phyloP scores from a whole-genome alignment of 129 eudicot species.

The Flaveria robusta region DNA sequence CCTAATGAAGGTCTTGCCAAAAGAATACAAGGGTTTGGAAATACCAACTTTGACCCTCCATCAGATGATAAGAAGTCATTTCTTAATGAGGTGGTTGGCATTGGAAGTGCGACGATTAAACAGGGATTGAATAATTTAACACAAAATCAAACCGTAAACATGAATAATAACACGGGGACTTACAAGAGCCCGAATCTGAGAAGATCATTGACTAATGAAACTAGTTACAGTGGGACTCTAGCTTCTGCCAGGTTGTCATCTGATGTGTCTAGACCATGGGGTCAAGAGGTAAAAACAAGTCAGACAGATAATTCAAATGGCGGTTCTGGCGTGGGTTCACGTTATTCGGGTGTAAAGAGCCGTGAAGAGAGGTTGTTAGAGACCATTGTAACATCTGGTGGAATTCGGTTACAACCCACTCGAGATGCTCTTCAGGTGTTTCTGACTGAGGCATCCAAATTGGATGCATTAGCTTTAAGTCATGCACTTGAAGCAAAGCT shows the following conservation, averaged over 20 bases:
- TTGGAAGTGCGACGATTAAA: conserved; percentile 75
- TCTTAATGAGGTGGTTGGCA: conserved; percentile 74
- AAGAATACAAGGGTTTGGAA: conserved; percentile 90
- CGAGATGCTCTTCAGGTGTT: conserved; percentile 86
- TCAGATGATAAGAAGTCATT: conserved; percentile 75
- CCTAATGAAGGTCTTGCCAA: conserved; percentile 62
- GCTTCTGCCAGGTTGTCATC: conserved; percentile 46
- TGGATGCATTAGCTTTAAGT: conserved; percentile 68
- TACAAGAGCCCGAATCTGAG: conserved; percentile 71
- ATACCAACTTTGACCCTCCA: conserved; percentile 63
- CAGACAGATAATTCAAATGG: conserved; percentile 52
- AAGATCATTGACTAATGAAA: conserved; percentile 75
- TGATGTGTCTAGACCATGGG: conserved; percentile 53
- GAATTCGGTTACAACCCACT: conserved; percentile 90
- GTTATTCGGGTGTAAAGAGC: conserved; percentile 52
- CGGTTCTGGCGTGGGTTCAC: conserved; percentile 37
- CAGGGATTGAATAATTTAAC: conserved; percentile 67
- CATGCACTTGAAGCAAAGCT: conserved; percentile 80
- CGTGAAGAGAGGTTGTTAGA: conserved; percentile 83
- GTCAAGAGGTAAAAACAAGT: conserved; percentile 53
- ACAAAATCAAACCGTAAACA: conserved; percentile 53
- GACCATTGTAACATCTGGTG: conserved; percentile 87
- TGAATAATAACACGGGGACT: conserved; percentile 61
- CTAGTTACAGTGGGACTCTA: conserved; percentile 43
- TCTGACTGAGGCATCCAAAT: conserved; percentile 66